These are phyloP conservation scores for Solanum piurae DNA, from an alignment of 257 asterid genomes.

Conservation along the genomic window DNA sequence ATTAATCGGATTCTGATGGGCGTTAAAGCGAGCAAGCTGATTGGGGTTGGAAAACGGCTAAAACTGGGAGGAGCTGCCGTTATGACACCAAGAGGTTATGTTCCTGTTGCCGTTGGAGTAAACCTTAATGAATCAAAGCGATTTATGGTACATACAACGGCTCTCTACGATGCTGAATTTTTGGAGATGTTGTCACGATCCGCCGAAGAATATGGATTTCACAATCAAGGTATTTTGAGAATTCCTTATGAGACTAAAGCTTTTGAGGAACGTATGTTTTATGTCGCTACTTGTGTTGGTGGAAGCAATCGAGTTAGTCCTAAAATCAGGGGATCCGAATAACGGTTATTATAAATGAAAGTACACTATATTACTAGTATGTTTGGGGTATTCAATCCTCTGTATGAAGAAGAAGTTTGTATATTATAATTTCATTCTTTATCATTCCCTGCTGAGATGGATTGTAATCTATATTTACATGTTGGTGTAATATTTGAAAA, in stretches of 20 bases:
- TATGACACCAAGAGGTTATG: conserved; percentile 36
- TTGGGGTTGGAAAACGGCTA: conserved; percentile 10
- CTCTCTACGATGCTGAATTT: conserved; percentile 38
- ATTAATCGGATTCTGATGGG: conserved; percentile 17
- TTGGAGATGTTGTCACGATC: conserved; percentile 34
- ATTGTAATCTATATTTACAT: not conserved
- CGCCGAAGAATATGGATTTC: conserved; percentile 60
- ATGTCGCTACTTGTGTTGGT: not conserved
- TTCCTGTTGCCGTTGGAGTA: conserved; percentile 50
- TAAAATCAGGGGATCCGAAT: not conserved
- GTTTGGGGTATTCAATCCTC: not conserved
- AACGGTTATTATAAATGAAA: too few species aligned
- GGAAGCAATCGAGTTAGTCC: not conserved
- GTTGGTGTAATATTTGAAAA: not conserved
- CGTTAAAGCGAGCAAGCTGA: conserved; percentile 16
- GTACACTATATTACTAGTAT: not conserved
- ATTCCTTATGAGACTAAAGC: conserved; percentile 41
- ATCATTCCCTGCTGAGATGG: not conserved
- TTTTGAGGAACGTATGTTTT: conserved; percentile 35
- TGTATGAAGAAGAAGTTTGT: not conserved
- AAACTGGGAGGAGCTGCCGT: not conserved
- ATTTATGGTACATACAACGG: conserved; percentile 41
- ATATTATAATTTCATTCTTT: not conserved
- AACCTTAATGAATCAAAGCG: conserved; percentile 21
- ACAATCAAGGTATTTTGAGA: conserved; percentile 40